phyloP scores from a whole-genome alignment of 495 filamentous ascomycete genomes.

The Hypomontagnella monticulosa region DNA sequence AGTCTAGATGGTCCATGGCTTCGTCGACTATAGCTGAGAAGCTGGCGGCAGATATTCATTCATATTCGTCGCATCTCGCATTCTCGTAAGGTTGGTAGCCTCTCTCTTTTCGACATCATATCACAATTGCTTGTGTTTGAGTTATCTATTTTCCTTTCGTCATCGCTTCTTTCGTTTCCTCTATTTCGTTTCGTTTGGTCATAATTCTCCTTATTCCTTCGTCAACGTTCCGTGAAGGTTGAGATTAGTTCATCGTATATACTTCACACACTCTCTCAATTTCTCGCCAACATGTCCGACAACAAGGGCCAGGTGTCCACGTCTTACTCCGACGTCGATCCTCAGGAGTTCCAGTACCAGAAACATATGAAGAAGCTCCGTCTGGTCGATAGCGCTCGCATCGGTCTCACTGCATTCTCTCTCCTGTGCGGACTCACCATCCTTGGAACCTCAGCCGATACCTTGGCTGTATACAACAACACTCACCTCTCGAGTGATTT shows the following conservation, averaged over 20 bases:
- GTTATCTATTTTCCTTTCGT: constrained; percentile 23
- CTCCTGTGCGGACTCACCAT: constrained; percentile 59
- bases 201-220: constrained; percentile 18
- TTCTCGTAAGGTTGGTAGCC: constrained; percentile 14
- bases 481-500: constrained; percentile 57
- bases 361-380: constrained; percentile 48
- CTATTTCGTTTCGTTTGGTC: constrained; percentile 24
- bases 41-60: constrained; percentile 27
- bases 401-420: constrained; percentile 58
- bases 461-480: constrained; percentile 57
- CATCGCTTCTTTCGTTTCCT: constrained; percentile 22
- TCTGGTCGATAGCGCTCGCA: constrained; percentile 52
- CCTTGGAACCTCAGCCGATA: constrained; percentile 60
- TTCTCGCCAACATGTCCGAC: constrained; percentile 38
- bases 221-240: constrained; percentile 36
- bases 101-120: constrained; percentile 35
- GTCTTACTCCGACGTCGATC: constrained; percentile 52
- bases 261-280: constrained; percentile 8
- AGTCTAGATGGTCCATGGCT: constrained; percentile 31
- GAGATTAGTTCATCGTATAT: constrained; percentile 14
- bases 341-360: constrained; percentile 50
- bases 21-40: constrained; percentile 18
- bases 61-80: constrained; percentile 32
- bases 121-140: constrained; percentile 17
- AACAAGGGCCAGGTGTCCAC: constrained; percentile 32